These are phyloP conservation scores for Protomyces inundatus DNA, from an alignment of 1,139 yeast species.

Conservation along the genomic window DNA sequence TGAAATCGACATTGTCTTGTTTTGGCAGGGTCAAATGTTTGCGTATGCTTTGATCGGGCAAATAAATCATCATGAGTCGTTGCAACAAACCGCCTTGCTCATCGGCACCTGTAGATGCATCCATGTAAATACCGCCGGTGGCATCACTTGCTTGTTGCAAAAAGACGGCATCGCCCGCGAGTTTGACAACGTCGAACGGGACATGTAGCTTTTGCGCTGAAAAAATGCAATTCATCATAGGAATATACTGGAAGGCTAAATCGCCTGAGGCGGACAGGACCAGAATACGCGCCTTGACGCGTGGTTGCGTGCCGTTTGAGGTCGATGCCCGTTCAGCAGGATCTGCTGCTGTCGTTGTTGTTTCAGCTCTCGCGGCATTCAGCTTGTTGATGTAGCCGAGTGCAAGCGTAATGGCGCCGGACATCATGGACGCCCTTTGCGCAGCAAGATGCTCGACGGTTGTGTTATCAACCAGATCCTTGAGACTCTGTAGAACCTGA, in stretches of 20 bases:
- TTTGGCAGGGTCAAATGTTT: conserved; percentile 74
- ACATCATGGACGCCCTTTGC: conserved; percentile 48
- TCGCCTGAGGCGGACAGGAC: conserved; percentile 74
- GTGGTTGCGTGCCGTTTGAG: conserved; percentile 48
- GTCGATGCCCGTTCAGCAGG: conserved; percentile 38
- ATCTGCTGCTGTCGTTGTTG: conserved; percentile 25
- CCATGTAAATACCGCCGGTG: conserved; percentile 82
- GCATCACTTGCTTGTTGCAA: conserved; percentile 95
- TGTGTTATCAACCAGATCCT: conserved; percentile 44
- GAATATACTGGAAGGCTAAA: conserved; percentile 74
- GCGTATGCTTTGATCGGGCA: conserved; percentile 78
- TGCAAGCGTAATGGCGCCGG: conserved; percentile 77
- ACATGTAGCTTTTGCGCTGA: conserved; percentile 91
- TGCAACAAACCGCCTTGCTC: conserved; percentile 37
- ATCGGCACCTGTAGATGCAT: conserved; percentile 62
- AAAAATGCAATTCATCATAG: conserved; percentile 92
- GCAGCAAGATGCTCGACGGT: conserved; percentile 34
- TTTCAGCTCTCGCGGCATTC: background rate
- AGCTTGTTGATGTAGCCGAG: conserved; percentile 68
- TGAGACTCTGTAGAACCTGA: conserved; percentile 59
- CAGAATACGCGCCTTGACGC: conserved; percentile 47
- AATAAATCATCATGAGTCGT: conserved; percentile 47
- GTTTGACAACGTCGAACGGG: conserved; percentile 83
- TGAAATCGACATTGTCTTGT: conserved; percentile 78
- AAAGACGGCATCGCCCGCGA: conserved; percentile 73